Evolutionary conservation across 441 rosid genomes (phyloP), one percentile per base, ranked within the genome.

Genomic region (Flueggea neowawraea): DNA sequence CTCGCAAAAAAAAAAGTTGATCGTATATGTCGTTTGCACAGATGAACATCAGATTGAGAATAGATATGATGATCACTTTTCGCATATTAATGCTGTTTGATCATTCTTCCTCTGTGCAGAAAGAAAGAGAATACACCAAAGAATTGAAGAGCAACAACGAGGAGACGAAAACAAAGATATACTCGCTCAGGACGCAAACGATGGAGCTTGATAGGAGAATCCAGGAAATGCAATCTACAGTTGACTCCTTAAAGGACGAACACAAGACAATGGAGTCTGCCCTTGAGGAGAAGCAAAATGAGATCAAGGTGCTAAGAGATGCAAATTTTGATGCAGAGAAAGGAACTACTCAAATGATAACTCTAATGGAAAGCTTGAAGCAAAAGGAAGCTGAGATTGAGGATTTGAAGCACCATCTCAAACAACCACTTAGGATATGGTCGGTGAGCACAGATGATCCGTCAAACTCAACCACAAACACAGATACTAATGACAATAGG

Each of bases 221-320:
- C 52, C 60, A 78, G 6, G 87, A 83, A 70, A 71, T 76, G 85
- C 83, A 76, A 44, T 81, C 94, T 31, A 81, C 78, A 1, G 68
- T 84, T 31, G 77, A 74, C 55, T 81, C 90, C 56, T 65, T 87
- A 17, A 82, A 71, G 63, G 94, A 87, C 17, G 87, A 87, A 69
- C 77, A 67, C 7, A 64, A 69, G 66, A 52, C 71, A 0, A 36
- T 84, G 73, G 82, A 80, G 73, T 73, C 69, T 8, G 75, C 84
- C 39, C 58, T 80, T 17, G 73, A 75, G 71, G 88, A 84, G 75
- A 81, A 65, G 67, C 75, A 60, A 52, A 69, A 60, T 14, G 78
- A 80, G 69, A 75, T 81, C 70, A 73, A 54, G 56, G 36, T 66
- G 77, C 73, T 79, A 44, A 63, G 68, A 22, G 76, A 63, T 47